Evolutionary conservation across 2,329 filamentous ascomycete species (phyloP).

Genomic region (Aspergillus alliaceus): DNA sequence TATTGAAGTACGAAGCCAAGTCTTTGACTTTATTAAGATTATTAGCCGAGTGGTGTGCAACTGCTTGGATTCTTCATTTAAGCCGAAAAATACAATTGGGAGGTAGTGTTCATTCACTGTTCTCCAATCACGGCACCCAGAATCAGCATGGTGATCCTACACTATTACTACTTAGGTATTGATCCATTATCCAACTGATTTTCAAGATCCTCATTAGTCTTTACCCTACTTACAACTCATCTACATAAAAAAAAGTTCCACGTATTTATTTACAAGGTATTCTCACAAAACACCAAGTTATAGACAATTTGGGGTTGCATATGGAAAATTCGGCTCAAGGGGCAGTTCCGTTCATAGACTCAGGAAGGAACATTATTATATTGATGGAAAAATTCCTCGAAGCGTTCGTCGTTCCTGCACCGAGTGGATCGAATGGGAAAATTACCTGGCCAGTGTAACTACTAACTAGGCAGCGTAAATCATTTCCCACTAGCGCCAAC

Average conservation of each 20-base stretch:
- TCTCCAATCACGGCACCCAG: slow-evolving; percentile 2
- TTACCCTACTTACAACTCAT: no score
- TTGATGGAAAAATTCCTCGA: background rate
- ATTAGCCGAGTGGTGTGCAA: background rate
- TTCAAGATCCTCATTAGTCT: background rate
- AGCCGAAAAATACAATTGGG: background rate
- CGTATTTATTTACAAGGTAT: background rate
- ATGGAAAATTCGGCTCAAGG: background rate
- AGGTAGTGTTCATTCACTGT: background rate
- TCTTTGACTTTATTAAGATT: background rate
- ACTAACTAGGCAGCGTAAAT: background rate
- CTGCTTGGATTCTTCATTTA: background rate
- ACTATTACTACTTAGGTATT: background rate
- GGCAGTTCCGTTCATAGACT: background rate
- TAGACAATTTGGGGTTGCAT: no score
- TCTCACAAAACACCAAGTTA: no score
- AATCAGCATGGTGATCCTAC: slow-evolving; percentile 2
- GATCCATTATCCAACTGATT: slow-evolving; percentile 4
- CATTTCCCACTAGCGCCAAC: slow-evolving; percentile 15
- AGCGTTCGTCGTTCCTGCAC: background rate
- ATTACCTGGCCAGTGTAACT: slow-evolving; percentile 8
- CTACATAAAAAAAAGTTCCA: background rate
- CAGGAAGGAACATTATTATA: no score
- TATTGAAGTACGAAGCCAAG: background rate
- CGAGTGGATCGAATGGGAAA: slow-evolving; percentile 3